Conservation (phyloP, 2,329 filamentous ascomycete species). For the Penicillium polonicum region DNA sequence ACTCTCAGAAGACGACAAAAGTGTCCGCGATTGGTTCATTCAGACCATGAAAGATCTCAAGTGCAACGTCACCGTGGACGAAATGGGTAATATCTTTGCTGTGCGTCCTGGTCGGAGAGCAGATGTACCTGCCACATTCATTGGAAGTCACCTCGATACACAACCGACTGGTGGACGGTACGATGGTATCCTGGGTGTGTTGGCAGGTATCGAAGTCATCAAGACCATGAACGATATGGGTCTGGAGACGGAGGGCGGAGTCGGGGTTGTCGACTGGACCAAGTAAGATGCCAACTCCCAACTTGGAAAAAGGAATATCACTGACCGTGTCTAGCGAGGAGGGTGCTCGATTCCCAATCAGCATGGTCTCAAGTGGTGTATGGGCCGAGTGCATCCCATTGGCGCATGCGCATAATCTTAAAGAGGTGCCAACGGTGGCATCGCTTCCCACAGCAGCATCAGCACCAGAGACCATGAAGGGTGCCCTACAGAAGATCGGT, state of each 20-base stretch:
- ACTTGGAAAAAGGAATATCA: not conserved
- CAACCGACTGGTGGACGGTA: slow-evolving; percentile 53
- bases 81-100: slow-evolving; percentile 80
- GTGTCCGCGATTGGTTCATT: slow-evolving; percentile 73
- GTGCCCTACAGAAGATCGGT: slow-evolving; percentile 68
- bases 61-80: slow-evolving; percentile 67
- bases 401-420: slow-evolving; percentile 60
- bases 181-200: slow-evolving; percentile 69
- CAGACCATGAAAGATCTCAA: slow-evolving; percentile 61
- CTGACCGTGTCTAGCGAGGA: slow-evolving; percentile 61
- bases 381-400: slow-evolving; percentile 67
- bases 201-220: slow-evolving; percentile 71
- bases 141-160: slow-evolving; percentile 68
- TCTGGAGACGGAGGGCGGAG: slow-evolving; percentile 66
- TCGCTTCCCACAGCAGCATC: slow-evolving; percentile 49
- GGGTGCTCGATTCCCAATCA: slow-evolving; percentile 72
- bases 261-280: slow-evolving; percentile 67
- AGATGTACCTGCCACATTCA: slow-evolving; percentile 63
- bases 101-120: slow-evolving; percentile 61
- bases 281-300: slow-evolving; percentile 25
- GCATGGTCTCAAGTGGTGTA: slow-evolving; percentile 70
- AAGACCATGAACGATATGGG: slow-evolving; percentile 65
- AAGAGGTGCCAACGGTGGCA: slow-evolving; percentile 56
- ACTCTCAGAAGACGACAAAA: slow-evolving; percentile 68
- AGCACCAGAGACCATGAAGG: slow-evolving; percentile 61